phyloP scores from a whole-genome alignment of 208 protist species.

The Leishmania guyanensis region DNA sequence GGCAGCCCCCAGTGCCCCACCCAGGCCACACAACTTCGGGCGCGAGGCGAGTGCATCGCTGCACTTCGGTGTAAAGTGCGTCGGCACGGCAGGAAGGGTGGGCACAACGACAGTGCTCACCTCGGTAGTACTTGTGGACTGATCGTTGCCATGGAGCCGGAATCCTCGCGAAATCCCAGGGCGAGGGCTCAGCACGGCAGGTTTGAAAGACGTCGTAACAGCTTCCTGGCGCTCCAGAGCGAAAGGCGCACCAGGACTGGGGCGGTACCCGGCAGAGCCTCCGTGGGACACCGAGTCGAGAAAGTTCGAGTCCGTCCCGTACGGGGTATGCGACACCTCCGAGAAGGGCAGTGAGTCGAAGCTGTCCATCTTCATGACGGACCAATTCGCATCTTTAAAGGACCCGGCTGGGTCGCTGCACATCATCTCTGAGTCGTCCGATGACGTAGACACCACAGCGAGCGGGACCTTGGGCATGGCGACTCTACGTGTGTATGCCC shows the following conservation, averaged over 20 bases:
- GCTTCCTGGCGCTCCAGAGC: background rate
- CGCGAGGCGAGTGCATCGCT: background rate
- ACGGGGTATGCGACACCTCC: conserved; percentile 42
- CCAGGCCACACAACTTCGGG: background rate
- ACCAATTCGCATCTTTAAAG: conserved; percentile 29
- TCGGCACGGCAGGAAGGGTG: conserved; percentile 1
- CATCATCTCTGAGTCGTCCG: conserved; percentile 17
- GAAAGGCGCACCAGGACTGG: background rate
- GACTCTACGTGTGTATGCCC: background rate
- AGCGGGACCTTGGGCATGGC: conserved; percentile 22
- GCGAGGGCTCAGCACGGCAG: conserved; percentile 2
- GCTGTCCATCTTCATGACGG: conserved; percentile 31
- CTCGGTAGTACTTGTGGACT: background rate
- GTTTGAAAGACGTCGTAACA: background rate
- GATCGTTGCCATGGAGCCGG: background rate
- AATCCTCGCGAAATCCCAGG: background rate
- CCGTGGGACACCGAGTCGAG: conserved; percentile 26
- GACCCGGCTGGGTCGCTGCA: conserved; percentile 1
- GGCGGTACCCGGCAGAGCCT: conserved; percentile 2
- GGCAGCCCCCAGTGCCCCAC: background rate
- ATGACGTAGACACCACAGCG: conserved; percentile 17
- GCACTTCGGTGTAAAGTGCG: background rate
- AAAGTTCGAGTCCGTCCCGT: conserved; percentile 35
- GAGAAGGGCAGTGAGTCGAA: conserved; percentile 50
- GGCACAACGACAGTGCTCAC: background rate